Conservation (phyloP, 352 stramenopile genomes). For the Phytophthora chlamydospora region DNA sequence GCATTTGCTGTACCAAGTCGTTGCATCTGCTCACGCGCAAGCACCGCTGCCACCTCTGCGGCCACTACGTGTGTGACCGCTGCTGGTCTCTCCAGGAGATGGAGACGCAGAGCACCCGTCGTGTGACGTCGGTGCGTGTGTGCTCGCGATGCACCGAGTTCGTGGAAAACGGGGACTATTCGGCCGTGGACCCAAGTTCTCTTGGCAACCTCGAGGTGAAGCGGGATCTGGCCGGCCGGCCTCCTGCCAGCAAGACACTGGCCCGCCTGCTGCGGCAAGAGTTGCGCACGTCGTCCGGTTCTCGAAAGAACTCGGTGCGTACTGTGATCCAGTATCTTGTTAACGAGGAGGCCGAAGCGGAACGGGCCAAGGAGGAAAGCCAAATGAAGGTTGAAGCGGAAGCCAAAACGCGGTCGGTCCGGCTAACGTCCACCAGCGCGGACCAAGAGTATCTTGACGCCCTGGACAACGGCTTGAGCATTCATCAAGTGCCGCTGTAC, state of each 20-base stretch:
- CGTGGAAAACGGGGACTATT: constrained; percentile 61
- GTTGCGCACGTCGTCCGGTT: constrained; percentile 26
- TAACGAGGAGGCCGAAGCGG: constrained; percentile 30
- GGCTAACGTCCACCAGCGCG: constrained; percentile 23
- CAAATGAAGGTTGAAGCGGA: constrained; percentile 11
- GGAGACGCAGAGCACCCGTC: constrained; percentile 23
- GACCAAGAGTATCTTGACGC: constrained; percentile 34
- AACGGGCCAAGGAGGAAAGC: constrained; percentile 8
- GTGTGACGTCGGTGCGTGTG: constrained; percentile 41
- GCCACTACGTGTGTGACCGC: constrained; percentile 37
- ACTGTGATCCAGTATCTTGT: constrained; percentile 62
- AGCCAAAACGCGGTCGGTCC: constrained; percentile 8
- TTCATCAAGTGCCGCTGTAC: constrained; percentile 36
- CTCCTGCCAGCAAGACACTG: constrained; percentile 26
- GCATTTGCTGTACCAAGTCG: constrained; percentile 39
- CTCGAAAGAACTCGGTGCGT: constrained; percentile 42
- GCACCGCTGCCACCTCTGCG: constrained; percentile 38
- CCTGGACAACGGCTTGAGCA: constrained; percentile 14
- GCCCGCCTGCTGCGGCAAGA: constrained; percentile 30
- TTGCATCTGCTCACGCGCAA: constrained; percentile 35
- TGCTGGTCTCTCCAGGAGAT: constrained; percentile 39
- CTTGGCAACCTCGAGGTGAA: constrained; percentile 24
- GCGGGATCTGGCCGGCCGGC: constrained; percentile 15
- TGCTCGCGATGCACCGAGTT: constrained; percentile 52
- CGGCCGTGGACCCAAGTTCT: constrained; percentile 21